Evolutionary conservation across 345 rosid genomes (phyloP), one percentile per base, ranked within the genome.

Genomic region (Reutealis trisperma): DNA sequence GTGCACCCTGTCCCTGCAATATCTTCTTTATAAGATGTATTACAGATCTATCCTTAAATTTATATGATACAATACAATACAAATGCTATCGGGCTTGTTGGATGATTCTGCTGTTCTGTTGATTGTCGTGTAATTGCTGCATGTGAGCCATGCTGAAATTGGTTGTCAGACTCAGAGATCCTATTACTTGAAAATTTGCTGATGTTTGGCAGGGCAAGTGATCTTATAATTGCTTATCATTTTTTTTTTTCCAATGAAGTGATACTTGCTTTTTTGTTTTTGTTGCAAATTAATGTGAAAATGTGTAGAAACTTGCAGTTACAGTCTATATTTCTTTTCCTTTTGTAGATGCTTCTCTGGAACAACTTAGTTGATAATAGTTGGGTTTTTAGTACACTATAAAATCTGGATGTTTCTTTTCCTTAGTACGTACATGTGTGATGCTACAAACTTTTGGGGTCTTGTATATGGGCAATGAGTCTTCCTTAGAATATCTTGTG

Each of bases 311-410:
- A 64, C 59, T 59, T 24, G 42, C 27, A 22, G n/a, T 74, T 65
- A 22, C 72, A 32, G 32, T 62, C 25, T 65, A 2, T 54, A 45
- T 61, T 13, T 58, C 45, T 63, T 41, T 64, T 66, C 22, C 24
- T 24, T 63, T 57, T 74, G 78, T 74, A 78, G 78, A 59, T 63
- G 68, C 73, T 71, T 72, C 24, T 64, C 51, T 57, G 72, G 63
- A 25, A 27, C 52, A n/a, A 65, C 24, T 24, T 65, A 24, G 54
- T 37, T 18, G 32, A 30, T 69, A 57, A 57, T 57, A 45, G 27
- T 70, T 63, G 71, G 61, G 32, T 64, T 60, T 60, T 42, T 41
- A 7, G 55, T 44, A 37, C 55, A 18, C 66, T 59, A 11, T 65
- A 41, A 58, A 59, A 37, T 51, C 37, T 67, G 71, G 54, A 71